Evolutionary conservation across 2,329 filamentous ascomycete species (phyloP), one percentile per base, ranked within the genome.

Genomic region (Apiospora koreana): DNA sequence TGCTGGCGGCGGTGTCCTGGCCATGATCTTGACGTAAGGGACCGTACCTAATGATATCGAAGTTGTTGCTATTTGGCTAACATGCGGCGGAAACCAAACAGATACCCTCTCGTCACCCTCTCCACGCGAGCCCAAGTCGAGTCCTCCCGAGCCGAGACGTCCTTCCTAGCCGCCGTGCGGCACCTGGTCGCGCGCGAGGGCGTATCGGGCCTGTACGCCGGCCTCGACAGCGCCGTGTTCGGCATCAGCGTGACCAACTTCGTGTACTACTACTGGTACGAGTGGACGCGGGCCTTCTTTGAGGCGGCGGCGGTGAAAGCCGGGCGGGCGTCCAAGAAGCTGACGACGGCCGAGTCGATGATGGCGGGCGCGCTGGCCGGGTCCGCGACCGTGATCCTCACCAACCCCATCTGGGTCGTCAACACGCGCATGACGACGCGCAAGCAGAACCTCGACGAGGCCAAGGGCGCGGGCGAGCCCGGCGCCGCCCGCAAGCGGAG

Each of bases 261-360:
- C 80, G 95, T 99, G 65, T 99, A 99, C 87, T 99, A 99, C 85
- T 99, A 98, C 87, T 99, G 94, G 95, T 99, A 98, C 83, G 96
- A 99, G 85, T 99, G 94, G 93, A 96, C 94, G 73, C 91, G 95
- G 71, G 88, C 92, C 67, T 92, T 92, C 80, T 98, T 98, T 84
- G 94, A 94, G 80, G 86, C 87, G 74, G 93, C 94, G 12, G 94
- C 94, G 64, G 81, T 87, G 70, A 91, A 89, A 77, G 86, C 93
- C 69, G 93, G 93, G 43, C 91, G 94, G 73, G 88, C 91, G 70
- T 91, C 88, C 72, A 92, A 90, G 83, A 95, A 94, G 80, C 91
- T 99, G 80, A 96, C 94, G 23, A 97, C 96, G 0, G 82, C 95
- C 75, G 95, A 99, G 85, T 93, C 92, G 75, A 99, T 99, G 92